Base-by-base conservation (phyloP, 495 filamentous ascomycete species). In the Penicillium longicatenatum region DNA sequence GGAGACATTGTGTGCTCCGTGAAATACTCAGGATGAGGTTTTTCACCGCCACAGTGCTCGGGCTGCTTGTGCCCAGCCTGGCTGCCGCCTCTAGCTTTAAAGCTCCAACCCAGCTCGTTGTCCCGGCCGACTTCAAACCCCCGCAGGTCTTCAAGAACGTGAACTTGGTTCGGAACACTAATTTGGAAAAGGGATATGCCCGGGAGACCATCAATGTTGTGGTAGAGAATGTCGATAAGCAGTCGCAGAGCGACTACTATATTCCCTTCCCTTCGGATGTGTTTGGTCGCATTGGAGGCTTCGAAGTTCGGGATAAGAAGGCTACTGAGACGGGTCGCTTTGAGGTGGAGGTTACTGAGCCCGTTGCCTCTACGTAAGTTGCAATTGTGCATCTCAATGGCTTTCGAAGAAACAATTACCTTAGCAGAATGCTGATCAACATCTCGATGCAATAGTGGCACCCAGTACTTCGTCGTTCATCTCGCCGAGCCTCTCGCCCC, bases 301-400 rank as follows among this genome's bases (percentile, higher is more conserved):
- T 98, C 46, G 93, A 98, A 77, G 94, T 92, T 19, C 88, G 86
- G 68, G 90, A 97, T 65, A 94, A 92, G 78, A 96, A 97, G 70
- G 83, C 89, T 43, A 68, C 84, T 35, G 82, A 82, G 57, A 77
- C 83, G 59, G 83, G 82, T 11, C 78, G 81, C 12, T 94, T 96
- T 63, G 73, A 74, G 30, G 88, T 87, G 46, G 85, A 88, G 67
- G 73, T 81, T 22, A 84, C 87, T 11, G 65, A 75, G 29, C 57
- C 65, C 49, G 64, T 67, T 57, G 59, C 64, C 6, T 55, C 58
- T 5, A 73, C 64, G 66, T 73, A 37, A 66, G 75, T 65, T 16
- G 52, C 43, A 50, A 55, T 62, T 65, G 55, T 54, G 22, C 29
- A 26, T 6, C 26, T 41, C 66, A 70, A 68, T 71, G 60, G 62